Evolutionary conservation across 2,329 filamentous ascomycete species (phyloP).

Genomic region (Myriosclerotinia scirpicola): DNA sequence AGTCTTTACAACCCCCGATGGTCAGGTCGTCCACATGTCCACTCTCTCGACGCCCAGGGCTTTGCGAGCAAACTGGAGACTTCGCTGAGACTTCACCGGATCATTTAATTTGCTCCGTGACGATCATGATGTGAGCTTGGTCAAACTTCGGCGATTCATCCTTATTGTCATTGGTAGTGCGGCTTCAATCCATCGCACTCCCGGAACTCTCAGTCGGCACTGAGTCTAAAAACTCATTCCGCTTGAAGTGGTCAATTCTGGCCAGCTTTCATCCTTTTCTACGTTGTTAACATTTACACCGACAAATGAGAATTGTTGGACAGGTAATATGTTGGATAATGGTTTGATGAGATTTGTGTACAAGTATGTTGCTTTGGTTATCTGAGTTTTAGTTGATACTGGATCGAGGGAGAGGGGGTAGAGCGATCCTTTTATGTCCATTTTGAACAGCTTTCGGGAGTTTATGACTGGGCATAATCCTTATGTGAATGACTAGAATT

Average conservation of each 20-base stretch:
- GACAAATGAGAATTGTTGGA: background rate
- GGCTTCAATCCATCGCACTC: background rate
- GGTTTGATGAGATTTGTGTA: background rate
- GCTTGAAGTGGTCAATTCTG: background rate
- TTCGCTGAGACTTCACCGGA: background rate
- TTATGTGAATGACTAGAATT: background rate
- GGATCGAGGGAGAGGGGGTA: too few relatives aligned
- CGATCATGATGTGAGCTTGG: slow-evolving; percentile 7
- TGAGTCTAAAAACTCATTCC: background rate
- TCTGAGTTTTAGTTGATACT: background rate
- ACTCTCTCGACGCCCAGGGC: background rate
- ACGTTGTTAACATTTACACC: background rate
- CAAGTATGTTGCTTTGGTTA: background rate
- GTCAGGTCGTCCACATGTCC: background rate
- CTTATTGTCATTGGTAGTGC: background rate
- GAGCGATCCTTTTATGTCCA: background rate
- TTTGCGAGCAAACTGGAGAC: slow-evolving; percentile 1
- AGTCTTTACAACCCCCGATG: background rate
- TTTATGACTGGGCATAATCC: background rate
- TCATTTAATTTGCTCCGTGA: slow-evolving; percentile 1
- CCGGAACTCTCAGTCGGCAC: background rate
- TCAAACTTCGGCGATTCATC: background rate
- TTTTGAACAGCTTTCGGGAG: background rate
- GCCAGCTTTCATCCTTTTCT: background rate
- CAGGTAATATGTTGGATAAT: background rate